Evolutionary conservation across 1,284 basidiomycete genomes (phyloP), one percentile per base, ranked within the genome.

Genomic region (Puccinia coronata): DNA sequence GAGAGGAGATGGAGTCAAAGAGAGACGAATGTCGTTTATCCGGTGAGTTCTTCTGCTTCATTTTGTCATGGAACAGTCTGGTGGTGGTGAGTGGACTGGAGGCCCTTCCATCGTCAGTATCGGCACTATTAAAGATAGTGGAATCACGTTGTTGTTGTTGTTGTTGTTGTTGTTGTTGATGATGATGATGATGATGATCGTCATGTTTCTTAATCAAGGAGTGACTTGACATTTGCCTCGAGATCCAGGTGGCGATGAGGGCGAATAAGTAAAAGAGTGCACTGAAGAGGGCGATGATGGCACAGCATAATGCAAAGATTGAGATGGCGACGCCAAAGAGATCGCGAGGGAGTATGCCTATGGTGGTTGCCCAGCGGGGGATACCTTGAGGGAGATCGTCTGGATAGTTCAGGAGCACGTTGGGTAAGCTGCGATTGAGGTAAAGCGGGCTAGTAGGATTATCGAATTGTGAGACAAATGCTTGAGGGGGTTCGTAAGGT

Each of bases 381-480:
- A 80, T 61, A 53, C 78, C 78, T 41, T 70, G 78, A 2, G 18
- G 28, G n/a, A 23, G 67, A 49, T 57, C 47, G 25, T 79, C 25
- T 6, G 34, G 47, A 23, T 63, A 51, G 49, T 80, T 73, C 14
- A 80, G 59, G 28, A 80, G 70, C 9, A 61, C n/a, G 51, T 80
- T 80, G 39, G 78, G 78, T 36, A 80, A 36, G 23, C 34, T 43
- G 3, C 59, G 78, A 72, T 80, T 65, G 57, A 80, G 70, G 43
- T 73, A 80, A 31, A 80, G 67, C 2, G 70, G 69, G 41, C 69
- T 73, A 16, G 20, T 12, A 20, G 31, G 5, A 8, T 55, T 47
- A 72, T 80, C 55, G n/a, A 80, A 49, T 41, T 80, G 70, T 43
- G 12, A 63, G 12, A 63, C 2, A 39, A 80, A 80, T 4, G 51